Conservation (phyloP, 2,329 filamentous ascomycete genomes). For the Phialophora macrospora region DNA sequence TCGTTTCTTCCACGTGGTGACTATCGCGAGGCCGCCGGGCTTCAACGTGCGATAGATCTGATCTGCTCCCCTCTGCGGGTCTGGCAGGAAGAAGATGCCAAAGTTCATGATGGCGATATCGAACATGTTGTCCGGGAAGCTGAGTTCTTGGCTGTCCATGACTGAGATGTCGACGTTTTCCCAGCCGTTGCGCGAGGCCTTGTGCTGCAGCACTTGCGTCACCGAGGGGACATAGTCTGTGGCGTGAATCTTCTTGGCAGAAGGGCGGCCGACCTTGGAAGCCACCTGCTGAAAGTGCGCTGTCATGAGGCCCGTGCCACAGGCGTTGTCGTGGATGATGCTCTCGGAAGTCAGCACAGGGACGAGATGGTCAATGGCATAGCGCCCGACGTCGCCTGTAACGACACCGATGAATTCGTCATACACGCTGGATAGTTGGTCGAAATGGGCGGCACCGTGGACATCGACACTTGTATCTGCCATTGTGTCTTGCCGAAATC, state of each 20-base stretch:
- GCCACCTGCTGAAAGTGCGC: slow-evolving; percentile 24
- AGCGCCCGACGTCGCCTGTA: slow-evolving; percentile 19
- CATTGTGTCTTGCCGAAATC: not conserved
- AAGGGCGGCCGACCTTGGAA: slow-evolving; percentile 1
- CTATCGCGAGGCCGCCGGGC: slow-evolving; percentile 26
- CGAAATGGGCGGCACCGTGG: slow-evolving; percentile 7
- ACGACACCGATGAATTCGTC: slow-evolving; percentile 16
- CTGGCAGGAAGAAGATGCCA: slow-evolving; percentile 34
- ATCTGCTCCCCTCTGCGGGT: slow-evolving; percentile 29
- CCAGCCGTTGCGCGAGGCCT: slow-evolving; percentile 1
- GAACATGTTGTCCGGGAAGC: slow-evolving; percentile 24
- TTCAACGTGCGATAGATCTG: slow-evolving; percentile 38
- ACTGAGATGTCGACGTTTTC: slow-evolving; percentile 25
- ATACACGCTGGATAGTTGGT: slow-evolving; percentile 16
- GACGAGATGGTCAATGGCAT: slow-evolving; percentile 4
- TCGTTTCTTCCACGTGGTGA: slow-evolving; percentile 35
- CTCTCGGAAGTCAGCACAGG: not conserved
- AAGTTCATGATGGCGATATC: slow-evolving; percentile 34
- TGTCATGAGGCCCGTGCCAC: slow-evolving; percentile 32
- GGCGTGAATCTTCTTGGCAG: slow-evolving; percentile 28
- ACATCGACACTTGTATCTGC: not conserved
- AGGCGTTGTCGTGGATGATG: slow-evolving; percentile 38
- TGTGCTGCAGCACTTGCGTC: slow-evolving; percentile 21
- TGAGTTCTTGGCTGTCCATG: slow-evolving; percentile 32
- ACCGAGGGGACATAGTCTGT: slow-evolving; percentile 31